Evolutionary conservation across 495 filamentous ascomycete genomes (phyloP).

Genomic region (Xylaria nigripes): DNA sequence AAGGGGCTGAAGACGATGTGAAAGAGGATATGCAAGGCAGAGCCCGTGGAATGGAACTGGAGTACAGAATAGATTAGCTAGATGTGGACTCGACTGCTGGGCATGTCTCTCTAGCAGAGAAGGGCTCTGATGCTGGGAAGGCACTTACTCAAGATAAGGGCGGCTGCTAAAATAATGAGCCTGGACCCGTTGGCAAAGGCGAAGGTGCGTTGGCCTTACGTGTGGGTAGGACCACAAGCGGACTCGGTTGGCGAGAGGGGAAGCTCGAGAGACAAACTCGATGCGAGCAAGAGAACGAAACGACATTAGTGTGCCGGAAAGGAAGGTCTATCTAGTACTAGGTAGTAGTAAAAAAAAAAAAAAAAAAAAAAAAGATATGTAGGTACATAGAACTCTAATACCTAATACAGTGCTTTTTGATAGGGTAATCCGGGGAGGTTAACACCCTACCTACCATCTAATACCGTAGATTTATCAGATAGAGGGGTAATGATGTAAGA

Average conservation of each 20-base stretch:
- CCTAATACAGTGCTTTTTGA: constrained; percentile 3
- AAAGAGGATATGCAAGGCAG: constrained; percentile 10
- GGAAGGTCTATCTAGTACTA: constrained; percentile 4
- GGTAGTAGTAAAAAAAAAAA: neutral
- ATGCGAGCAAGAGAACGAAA: constrained; percentile 19
- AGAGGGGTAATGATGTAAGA: constrained; percentile 13
- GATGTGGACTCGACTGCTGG: neutral
- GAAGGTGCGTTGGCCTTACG: constrained; percentile 7
- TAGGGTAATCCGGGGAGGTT: neutral
- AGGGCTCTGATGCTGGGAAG: constrained; percentile 15
- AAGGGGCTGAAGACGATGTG: constrained; percentile 11
- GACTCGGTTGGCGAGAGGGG: constrained; percentile 16
- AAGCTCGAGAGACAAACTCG: constrained; percentile 21
- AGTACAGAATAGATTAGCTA: constrained; percentile 1
- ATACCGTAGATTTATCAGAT: no score
- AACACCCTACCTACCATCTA: neutral
- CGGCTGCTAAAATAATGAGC: constrained; percentile 16
- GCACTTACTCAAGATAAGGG: constrained; percentile 19
- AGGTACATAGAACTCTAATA: constrained; percentile 8
- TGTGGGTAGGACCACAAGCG: constrained; percentile 9
- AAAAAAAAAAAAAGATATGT: neutral
- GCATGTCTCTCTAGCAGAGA: neutral
- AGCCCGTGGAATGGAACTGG: constrained; percentile 5
- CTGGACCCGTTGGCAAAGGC: constrained; percentile 19
- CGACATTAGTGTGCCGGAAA: constrained; percentile 9